phyloP scores from a whole-genome alignment of 768 basidiomycete genomes.

The Lentinus brumalis region DNA sequence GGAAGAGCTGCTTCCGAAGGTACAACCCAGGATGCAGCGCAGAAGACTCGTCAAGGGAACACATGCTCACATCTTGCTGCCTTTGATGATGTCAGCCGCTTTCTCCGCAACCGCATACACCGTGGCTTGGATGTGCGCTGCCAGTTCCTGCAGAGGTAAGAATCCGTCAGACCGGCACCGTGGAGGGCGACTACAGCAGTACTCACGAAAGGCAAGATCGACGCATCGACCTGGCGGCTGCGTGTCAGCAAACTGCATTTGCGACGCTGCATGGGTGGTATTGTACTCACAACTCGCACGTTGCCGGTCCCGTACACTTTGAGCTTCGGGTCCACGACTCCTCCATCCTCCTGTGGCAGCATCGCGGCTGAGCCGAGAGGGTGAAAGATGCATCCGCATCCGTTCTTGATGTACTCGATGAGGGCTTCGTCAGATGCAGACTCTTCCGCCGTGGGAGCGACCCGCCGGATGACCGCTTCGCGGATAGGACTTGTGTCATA shows the following conservation, averaged over 20 bases:
- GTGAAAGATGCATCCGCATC: neutral
- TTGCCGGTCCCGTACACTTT: slow-evolving; percentile 1
- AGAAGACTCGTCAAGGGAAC: no score
- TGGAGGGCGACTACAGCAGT: no score
- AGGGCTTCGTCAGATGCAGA: neutral
- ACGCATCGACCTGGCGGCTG: neutral
- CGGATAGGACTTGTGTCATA: neutral
- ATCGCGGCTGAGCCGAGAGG: neutral
- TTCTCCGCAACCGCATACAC: slow-evolving; percentile 6
- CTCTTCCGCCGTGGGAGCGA: neutral
- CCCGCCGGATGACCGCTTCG: neutral
- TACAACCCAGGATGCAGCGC: no score
- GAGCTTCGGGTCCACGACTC: slow-evolving; percentile 4
- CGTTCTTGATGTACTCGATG: slow-evolving; percentile 3
- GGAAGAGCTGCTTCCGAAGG: no score
- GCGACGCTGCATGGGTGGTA: neutral
- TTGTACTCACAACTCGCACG: slow-evolving; percentile 1
- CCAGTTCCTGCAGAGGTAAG: neutral
- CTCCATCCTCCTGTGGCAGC: slow-evolving; percentile 1
- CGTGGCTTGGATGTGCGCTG: neutral
- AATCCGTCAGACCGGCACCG: neutral
- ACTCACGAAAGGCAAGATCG: slow-evolving; percentile 1
- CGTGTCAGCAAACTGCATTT: neutral
- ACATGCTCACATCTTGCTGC: no score
- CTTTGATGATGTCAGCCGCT: neutral